Evolutionary conservation across 345 rosid genomes (phyloP).

Genomic region (Schrenkiella parvula): DNA sequence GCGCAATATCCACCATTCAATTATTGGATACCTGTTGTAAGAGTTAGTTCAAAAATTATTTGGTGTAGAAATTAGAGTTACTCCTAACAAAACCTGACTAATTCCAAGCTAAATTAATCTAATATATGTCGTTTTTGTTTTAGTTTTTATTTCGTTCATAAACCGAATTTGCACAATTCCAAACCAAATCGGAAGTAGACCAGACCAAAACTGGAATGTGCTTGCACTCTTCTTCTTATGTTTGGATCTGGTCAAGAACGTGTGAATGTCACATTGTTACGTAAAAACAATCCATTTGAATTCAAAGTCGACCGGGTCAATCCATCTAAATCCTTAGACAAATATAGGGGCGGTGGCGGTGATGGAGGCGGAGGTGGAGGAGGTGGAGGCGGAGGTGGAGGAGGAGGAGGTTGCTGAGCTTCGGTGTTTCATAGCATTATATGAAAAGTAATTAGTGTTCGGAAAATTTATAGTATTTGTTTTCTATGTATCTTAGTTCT

Average conservation of each 20-base stretch:
- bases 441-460: not conserved
- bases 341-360: not conserved
- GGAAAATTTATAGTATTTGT: not conserved
- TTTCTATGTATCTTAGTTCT: not conserved
- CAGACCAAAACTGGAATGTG: not conserved
- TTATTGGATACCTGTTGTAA: too few relatives aligned
- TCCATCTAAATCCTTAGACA: not conserved
- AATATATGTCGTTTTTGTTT: too few relatives aligned
- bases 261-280: not conserved
- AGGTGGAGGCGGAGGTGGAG: not conserved
- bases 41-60: too few relatives aligned
- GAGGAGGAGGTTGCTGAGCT: conserved; percentile 10
- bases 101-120: too few relatives aligned
- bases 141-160: too few relatives aligned
- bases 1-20: not conserved
- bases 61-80: too few relatives aligned
- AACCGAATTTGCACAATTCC: not conserved
- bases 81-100: too few relatives aligned
- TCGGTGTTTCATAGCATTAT: not conserved
- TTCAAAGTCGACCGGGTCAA: conserved; percentile 3
- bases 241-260: not conserved
- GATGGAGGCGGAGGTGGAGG: not conserved
- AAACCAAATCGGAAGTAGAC: not conserved
- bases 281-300: not conserved
- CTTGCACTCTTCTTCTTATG: not conserved